These are phyloP conservation scores for Dysphania ambrosioides DNA, from an alignment of 148 eudicot genomes.

Conservation along the genomic window DNA sequence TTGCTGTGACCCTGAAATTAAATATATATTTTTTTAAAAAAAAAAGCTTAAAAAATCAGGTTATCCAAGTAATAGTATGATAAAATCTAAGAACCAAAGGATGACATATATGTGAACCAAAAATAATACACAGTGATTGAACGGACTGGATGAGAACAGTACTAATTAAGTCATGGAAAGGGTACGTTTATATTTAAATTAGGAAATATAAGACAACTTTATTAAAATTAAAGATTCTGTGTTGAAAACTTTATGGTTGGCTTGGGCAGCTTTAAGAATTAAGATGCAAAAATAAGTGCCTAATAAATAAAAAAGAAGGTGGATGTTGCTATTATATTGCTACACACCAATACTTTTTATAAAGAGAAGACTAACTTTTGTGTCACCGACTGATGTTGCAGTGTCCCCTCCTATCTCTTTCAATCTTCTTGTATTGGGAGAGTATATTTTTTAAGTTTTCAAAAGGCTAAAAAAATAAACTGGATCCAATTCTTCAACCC, in stretches of 20 bases:
- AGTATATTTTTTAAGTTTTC: not conserved
- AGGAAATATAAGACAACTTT: not conserved
- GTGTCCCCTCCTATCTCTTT: conserved; percentile 22
- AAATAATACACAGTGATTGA: too few relatives aligned
- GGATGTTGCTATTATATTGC: not conserved
- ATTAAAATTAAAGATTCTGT: conserved; percentile 7
- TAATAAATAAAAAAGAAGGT: not conserved
- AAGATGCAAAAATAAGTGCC: conserved; percentile 17
- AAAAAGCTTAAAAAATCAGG: too few relatives aligned
- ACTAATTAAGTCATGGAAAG: too few relatives aligned
- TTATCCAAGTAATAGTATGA: too few relatives aligned
- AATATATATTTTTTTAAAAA: too few relatives aligned
- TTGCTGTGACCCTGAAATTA: too few relatives aligned
- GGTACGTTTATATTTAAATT: not conserved
- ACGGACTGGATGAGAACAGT: too few relatives aligned
- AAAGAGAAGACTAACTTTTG: conserved; percentile 32
- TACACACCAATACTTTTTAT: conserved; percentile 27
- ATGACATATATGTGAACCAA: too few relatives aligned
- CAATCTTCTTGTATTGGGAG: conserved; percentile 6
- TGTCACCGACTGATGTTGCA: conserved; percentile 30
- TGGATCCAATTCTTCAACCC: conserved; percentile 24
- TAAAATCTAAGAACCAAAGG: too few relatives aligned
- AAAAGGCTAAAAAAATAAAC: not conserved
- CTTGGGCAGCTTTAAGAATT: conserved; percentile 16
- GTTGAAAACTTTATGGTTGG: conserved; percentile 24